Percentiles rank a stretch among this genome's conserved stretches.
phyloP scores from a whole-genome alignment of 2,329 filamentous ascomycete species.

The Exophiala phaeomuriformis region DNA sequence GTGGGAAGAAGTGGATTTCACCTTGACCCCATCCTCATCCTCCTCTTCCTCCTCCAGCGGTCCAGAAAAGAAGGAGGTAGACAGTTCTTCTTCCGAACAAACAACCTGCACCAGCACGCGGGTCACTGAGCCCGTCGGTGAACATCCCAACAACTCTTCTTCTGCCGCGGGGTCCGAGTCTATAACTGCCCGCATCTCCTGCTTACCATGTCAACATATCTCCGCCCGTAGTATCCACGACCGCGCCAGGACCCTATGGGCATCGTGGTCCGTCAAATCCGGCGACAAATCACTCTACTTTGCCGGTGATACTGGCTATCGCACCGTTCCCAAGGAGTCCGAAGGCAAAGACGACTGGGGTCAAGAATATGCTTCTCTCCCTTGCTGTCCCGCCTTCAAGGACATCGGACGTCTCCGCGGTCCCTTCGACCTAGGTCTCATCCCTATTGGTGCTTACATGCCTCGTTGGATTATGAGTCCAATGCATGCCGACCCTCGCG shows the following conservation, averaged over 20 bases:
- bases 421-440: slow-evolving; percentile 82
- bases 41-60: slow-evolving; percentile 24
- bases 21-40: slow-evolving; percentile 40
- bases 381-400: slow-evolving; percentile 74
- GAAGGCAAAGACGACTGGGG: slow-evolving; percentile 63
- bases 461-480: slow-evolving; percentile 59
- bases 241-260: slow-evolving; percentile 72
- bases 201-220: slow-evolving; percentile 77
- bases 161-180: slow-evolving; percentile 31
- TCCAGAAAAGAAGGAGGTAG: slow-evolving; percentile 25
- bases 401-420: slow-evolving; percentile 74
- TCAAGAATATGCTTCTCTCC: slow-evolving; percentile 54
- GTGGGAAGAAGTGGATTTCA: slow-evolving; percentile 82
- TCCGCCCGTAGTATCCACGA: slow-evolving; percentile 64
- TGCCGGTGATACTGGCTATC: slow-evolving; percentile 72
- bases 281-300: slow-evolving; percentile 35
- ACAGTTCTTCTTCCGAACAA: neutral
- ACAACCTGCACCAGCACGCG: neutral
- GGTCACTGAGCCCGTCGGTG: slow-evolving; percentile 29
- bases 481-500: slow-evolving; percentile 80
- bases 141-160: slow-evolving; percentile 14
- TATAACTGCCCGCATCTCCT: slow-evolving; percentile 66
- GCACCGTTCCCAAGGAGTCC: slow-evolving; percentile 61
- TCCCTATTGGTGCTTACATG: slow-evolving; percentile 86
- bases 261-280: slow-evolving; percentile 72